Evolutionary conservation across 2,329 filamentous ascomycete species (phyloP).

Genomic region (Lachnellula cervina): DNA sequence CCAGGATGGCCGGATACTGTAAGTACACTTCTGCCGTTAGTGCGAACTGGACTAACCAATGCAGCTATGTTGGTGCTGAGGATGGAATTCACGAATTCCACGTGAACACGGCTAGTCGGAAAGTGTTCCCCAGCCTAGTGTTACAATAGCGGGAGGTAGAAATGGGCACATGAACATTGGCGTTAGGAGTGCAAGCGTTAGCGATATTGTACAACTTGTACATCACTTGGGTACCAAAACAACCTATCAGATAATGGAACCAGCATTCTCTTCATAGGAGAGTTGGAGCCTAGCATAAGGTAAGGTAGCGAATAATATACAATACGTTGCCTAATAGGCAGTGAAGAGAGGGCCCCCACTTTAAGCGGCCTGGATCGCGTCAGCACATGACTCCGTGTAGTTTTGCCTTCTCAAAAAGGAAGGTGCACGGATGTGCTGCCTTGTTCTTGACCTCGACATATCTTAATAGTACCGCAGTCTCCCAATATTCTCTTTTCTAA

Average conservation of each 20-base stretch:
- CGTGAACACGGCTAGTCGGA: conserved; percentile 59
- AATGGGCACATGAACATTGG: not conserved
- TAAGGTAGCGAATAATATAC: not conserved
- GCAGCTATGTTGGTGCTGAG: conserved; percentile 59
- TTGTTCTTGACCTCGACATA: no score
- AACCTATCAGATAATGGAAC: not conserved
- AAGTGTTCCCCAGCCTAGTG: conserved; percentile 51
- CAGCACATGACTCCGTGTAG: not conserved
- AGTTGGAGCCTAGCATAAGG: not conserved
- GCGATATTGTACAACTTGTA: no score
- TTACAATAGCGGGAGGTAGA: conserved; percentile 38
- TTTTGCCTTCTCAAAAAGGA: no score
- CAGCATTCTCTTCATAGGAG: not conserved
- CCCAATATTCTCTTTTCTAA: no score
- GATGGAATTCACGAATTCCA: conserved; percentile 73
- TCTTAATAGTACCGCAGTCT: no score
- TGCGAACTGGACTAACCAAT: conserved; percentile 5
- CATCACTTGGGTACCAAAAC: no score
- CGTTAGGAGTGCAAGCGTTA: not conserved
- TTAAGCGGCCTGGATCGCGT: not conserved
- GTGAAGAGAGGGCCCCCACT: not conserved
- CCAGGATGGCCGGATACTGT: conserved; percentile 55
- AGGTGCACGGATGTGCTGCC: no score
- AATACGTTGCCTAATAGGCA: not conserved
- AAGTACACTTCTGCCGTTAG: conserved; percentile 31